Evolutionary conservation across 192 early-diverging fungal species (phyloP), one percentile per base, ranked within the genome.

Genomic region (Spinellus fusiger): DNA sequence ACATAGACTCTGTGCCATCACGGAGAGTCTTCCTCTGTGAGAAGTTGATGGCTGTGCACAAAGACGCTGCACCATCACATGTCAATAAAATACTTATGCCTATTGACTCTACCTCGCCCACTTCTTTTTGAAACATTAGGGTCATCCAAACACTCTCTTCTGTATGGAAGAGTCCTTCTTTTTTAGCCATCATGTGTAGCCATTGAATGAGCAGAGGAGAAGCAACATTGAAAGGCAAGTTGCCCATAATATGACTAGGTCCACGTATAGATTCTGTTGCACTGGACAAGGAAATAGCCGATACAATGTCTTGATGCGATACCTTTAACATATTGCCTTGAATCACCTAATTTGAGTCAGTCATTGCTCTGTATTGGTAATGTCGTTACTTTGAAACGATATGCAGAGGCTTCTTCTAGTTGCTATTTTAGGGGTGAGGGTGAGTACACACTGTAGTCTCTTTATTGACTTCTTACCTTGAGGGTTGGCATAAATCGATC

Each of bases 41-140:
- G 73, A 58, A 23, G 78, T 81, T 5, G 63, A 73, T 4, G 74
- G 65, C 0, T 61, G 58, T 4, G 90, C 90, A 5, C 68, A 69
- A 23, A 92, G 82, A 10, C 88, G 73, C 69, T 83, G 62, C 18
- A 56, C 27, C 37, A 25, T 57, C 26, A 48, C 0, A 40, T 23
- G n/a, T 52, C 49, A n/a, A 28, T 4, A 53, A 23, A 16, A 20
- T 23, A 61, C 5, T 8, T 26, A 20, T 33, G 4, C 18, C 18
- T 49, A 29, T 52, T 13, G 16, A 16, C 20, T 32, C 38, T 59
- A 78, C 77, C 46, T 82, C 68, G 22, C 77, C 90, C 13, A 92
- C 88, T 61, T 92, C 90, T 51, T 84, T 84, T 69, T 92, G 90
- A 69, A 92, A 92, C 90, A 92, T 92, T 20, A 92, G 70, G 20